Evolutionary conservation across 2,329 filamentous ascomycete genomes (phyloP), one percentile per base, ranked within the genome.

Genomic region (Clarireedia hainanense): DNA sequence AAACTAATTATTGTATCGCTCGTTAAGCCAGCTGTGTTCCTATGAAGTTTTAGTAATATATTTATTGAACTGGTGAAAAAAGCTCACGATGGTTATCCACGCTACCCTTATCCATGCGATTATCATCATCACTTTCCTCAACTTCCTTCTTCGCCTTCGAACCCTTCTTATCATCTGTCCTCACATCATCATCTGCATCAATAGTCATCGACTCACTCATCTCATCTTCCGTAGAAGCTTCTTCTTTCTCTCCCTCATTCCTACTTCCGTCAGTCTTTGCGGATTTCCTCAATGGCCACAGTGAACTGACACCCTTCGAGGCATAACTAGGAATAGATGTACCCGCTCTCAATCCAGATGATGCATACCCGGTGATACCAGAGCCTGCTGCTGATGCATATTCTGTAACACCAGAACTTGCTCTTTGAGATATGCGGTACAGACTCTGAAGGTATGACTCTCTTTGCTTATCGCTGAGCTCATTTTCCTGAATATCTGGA

Each of bases 371-470:
- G 4, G 15, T 55, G 6, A 55, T 12, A 2, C 39, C 39, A 15
- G 39, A 55, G 5, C 52, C 24, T 4, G 52, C 52, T 10, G 34
- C 52, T 23, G 43, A 54, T 43, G 52, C 52, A 39, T 54, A 54
- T 7, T 12, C 52, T 9, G 43, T 39, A 17, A 54, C 52, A 40
- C 45, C 52, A 3, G 45, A 54, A 12, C 52, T 47, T 15, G 52
- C 52, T 37, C 20, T 50, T n/a, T 55, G 52, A 10, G 47, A 50
- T 6, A 55, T 50, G 1, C 37, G 47, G 30, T 55, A 50, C 10
- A 55, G n/a, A 12, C 52, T 55, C n/a, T 55, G 52, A 20, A 55
- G 52, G 27, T 55, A 55, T n/a, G 52, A 55, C 37, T 55, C 37
- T 15, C 47, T 48, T 36, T 50, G 47, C 20, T 55, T 50, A 14